Base-by-base conservation (phyloP, 2,329 filamentous ascomycete genomes). In the Chaetomiaceae sp. region DNA sequence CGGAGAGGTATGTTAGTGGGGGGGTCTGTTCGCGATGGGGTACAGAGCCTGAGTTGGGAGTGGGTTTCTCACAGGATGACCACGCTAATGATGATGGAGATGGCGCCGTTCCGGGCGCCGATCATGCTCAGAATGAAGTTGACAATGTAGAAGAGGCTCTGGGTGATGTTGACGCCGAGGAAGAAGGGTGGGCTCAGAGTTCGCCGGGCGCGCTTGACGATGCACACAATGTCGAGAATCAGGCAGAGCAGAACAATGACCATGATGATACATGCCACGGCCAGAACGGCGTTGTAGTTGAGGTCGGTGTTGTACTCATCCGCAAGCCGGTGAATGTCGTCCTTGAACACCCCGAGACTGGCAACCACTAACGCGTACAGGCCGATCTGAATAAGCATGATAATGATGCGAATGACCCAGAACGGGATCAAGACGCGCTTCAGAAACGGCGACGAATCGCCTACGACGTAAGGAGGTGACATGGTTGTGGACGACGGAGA, bases 351-450 rank as follows among this genome's bases (percentile, higher is more conserved):
- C 4, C 56, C 54, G 13, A 66, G 30, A 5, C 53, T 51, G 36
- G 52, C 54, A 25, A 68, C 41, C 3, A 55, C 16, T 2, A 65
- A 23, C 10, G 25, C 61, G 53, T 65, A 65, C 14, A 63, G 9
- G 45, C 38, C 59, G 34, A 67, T 59, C 21, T 63, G 57, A 30
- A 67, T 9, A 2, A 64, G 11, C 63, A 68, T 63, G 43, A 69
- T 51, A 38, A 65, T 27, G 42, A 67, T 63, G 37, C 67, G 66
- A 11, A 69, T 23, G 20, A 67, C 58, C 66, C 67, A 69, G 56
- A 69, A 68, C 8, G 67, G 67, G 27, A 69, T 61, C 48, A 69
- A 50, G 11, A 69, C 61, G 34, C 67, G 64, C 60, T 69, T 69
- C 44, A 67, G 58, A 51, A 69, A 69, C 14, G 67, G 66, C 59